Evolutionary conservation across 2,329 filamentous ascomycete genomes (phyloP).

Genomic region (Colletotrichum godetiae): DNA sequence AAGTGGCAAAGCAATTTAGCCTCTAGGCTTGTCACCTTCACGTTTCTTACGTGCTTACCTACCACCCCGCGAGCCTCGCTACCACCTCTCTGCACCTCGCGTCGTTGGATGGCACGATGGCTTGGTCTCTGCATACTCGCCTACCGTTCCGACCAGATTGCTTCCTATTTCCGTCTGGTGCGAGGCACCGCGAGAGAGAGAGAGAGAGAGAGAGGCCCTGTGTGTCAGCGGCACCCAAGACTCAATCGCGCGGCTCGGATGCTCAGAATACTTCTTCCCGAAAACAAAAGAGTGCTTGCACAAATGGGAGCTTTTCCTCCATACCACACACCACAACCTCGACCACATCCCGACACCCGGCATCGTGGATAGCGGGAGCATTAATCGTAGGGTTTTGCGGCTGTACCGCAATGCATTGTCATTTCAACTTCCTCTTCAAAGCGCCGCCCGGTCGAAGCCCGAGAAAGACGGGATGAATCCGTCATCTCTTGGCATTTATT

Average conservation of each 20-base stretch:
- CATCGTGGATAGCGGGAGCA: conserved; percentile 4
- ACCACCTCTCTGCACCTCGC: neutral
- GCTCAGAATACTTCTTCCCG: neutral
- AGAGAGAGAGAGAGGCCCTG: too few species aligned
- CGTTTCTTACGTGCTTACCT: neutral
- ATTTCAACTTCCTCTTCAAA: conserved; percentile 19
- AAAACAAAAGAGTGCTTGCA: neutral
- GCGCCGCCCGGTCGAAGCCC: conserved; percentile 25
- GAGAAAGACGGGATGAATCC: conserved; percentile 33
- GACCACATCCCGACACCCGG: neutral
- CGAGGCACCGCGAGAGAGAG: too few species aligned
- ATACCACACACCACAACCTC: neutral
- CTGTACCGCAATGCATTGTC: conserved; percentile 12
- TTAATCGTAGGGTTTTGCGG: neutral
- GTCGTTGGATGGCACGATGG: neutral
- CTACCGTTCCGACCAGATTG: neutral
- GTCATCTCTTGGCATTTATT: conserved; percentile 25
- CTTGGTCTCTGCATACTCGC: neutral
- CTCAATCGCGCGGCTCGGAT: neutral
- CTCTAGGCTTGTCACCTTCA: neutral
- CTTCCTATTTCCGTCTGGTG: neutral
- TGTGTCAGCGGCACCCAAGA: too few species aligned
- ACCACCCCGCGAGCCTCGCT: neutral
- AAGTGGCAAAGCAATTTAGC: conserved; percentile 30
- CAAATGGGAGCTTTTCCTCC: neutral